A percentile compares a stretch with the other conserved stretches of the same genome.
phyloP scores from a whole-genome alignment of 2,329 filamentous ascomycete species.

The Diaporthe humulicola region DNA sequence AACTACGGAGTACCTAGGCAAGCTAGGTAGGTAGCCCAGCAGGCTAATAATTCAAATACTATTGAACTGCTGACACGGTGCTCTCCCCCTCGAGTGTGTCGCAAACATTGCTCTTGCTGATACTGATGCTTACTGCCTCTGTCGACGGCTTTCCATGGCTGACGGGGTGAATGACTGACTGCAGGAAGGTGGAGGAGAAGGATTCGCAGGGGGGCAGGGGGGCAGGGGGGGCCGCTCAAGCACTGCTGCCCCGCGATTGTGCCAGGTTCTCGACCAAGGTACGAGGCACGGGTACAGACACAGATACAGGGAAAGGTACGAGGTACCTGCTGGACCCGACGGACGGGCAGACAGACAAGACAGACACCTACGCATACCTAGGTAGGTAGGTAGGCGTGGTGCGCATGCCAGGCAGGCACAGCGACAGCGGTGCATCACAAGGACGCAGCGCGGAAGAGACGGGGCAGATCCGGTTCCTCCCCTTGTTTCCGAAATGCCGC shows the following conservation, averaged over 20 bases:
- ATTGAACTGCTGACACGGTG: not conserved
- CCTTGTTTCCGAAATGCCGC: slow-evolving; percentile 8
- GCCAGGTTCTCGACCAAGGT: slow-evolving; percentile 6
- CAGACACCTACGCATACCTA: not conserved
- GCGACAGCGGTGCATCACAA: not conserved
- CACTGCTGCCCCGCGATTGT: slow-evolving; percentile 24
- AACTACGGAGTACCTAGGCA: not conserved
- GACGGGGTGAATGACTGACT: slow-evolving; percentile 1
- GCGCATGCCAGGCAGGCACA: not conserved
- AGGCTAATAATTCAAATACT: not conserved
- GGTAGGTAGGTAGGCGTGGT: not conserved
- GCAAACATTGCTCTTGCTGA: not conserved
- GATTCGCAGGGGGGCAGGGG: not conserved
- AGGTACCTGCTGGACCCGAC: not conserved
- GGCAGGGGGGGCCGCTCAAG: not conserved
- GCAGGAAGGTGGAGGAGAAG: slow-evolving; percentile 13
- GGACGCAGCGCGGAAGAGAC: not conserved
- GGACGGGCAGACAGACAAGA: not conserved
- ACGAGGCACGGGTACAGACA: not conserved
- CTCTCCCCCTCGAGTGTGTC: not conserved
- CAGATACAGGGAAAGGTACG: too few species aligned
- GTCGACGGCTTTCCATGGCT: slow-evolving; percentile 1
- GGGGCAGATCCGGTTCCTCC: slow-evolving; percentile 13
- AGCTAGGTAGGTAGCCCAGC: not conserved
- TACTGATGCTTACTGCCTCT: not conserved